A percentile compares a stretch with the other conserved stretches of the same genome.
Conservation (phyloP, 164 flowering plant species). For the Cinnamomum chago region DNA sequence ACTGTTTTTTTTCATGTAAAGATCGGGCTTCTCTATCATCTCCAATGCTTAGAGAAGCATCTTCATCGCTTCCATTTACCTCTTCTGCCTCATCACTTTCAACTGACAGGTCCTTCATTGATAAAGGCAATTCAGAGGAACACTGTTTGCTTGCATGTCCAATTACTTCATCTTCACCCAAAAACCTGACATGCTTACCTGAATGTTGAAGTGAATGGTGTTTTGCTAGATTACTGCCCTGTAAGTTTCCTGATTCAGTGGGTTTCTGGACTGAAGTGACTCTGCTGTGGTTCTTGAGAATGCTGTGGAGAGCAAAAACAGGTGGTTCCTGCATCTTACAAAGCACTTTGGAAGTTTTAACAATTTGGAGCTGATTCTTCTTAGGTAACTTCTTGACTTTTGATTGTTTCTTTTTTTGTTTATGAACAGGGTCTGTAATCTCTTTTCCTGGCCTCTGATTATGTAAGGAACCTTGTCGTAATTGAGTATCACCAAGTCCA, state of each 20-base stretch:
- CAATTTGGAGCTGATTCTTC: conserved; percentile 19
- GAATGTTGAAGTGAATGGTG: conserved; percentile 10
- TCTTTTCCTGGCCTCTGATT: conserved; percentile 20
- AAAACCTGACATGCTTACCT: conserved; percentile 42
- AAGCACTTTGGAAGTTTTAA: conserved; percentile 12
- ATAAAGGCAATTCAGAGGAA: conserved; percentile 19
- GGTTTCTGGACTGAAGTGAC: conserved; percentile 20
- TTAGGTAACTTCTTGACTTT: conserved; percentile 12
- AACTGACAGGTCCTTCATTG: conserved; percentile 6
- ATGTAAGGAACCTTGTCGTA: conserved; percentile 12
- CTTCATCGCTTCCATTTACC: conserved; percentile 21
- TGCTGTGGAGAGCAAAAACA: conserved; percentile 30
- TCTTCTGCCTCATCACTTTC: conserved; percentile 14
- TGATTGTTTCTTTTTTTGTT: conserved; percentile 22
- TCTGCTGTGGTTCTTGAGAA: conserved; percentile 34
- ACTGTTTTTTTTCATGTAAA: conserved; percentile 9
- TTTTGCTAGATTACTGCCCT: conserved; percentile 7
- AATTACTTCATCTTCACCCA: conserved; percentile 37
- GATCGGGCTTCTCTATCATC: conserved; percentile 13
- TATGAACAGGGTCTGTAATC: conserved; percentile 10
- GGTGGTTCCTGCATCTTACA: conserved; percentile 11
- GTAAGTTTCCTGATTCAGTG: conserved; percentile 17
- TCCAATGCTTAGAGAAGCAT: conserved; percentile 13
- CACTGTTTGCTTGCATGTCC: conserved; percentile 17
- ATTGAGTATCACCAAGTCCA: conserved; percentile 13